Base-by-base conservation (phyloP, 768 basidiomycete species). In the Lyophyllum atratum region DNA sequence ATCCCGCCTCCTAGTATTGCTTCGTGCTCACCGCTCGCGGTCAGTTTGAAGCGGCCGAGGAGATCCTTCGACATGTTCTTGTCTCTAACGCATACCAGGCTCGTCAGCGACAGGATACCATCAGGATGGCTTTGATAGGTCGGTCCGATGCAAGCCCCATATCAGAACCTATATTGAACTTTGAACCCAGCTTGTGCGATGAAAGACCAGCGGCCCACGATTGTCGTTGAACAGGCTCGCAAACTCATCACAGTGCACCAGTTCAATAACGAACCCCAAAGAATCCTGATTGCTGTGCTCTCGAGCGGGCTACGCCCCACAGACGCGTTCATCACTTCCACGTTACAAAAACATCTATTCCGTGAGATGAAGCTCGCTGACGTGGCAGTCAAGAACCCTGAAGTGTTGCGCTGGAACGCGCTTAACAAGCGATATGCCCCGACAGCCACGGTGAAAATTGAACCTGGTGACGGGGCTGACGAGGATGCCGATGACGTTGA, bases 261-360 rank as follows among this genome's bases (percentile, higher is more conserved):
- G 66, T 94, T 92, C 76, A 89, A 94, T 66, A 90, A 93, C 52
- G 93, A 95, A 40, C 89, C 93, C 0, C 73, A 90, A 12, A 86
- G 93, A 6, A 80, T 98, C 47, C 79, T 96, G 21, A 67, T 89
- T 3, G 88, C 89, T 0, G 82, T 83, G 0, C 80, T 97, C 3
- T 85, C 87, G 0, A 86, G 87, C 56, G 92, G 93, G 0, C 63
- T 89, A 4, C 79, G 79, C 25, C 78, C 89, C 3, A 85, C 88
- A 0, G 90, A 92, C 59, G 81, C 88, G 0, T 92, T 94, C 72
- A 87, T 91, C 60, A 84, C 84, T 1, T 82, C 86, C 0, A 87
- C 88, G 0, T 75, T 96, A 10, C 92, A 93, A 60, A 96, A 96
- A 65, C 90, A 90, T 64, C 70, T 95, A 25, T 83, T 90, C 33